Percentiles rank a stretch among this genome's conserved stretches.
phyloP scores from a whole-genome alignment of 2,329 filamentous ascomycete genomes.

The Cephalotrichum gorgonifer region DNA sequence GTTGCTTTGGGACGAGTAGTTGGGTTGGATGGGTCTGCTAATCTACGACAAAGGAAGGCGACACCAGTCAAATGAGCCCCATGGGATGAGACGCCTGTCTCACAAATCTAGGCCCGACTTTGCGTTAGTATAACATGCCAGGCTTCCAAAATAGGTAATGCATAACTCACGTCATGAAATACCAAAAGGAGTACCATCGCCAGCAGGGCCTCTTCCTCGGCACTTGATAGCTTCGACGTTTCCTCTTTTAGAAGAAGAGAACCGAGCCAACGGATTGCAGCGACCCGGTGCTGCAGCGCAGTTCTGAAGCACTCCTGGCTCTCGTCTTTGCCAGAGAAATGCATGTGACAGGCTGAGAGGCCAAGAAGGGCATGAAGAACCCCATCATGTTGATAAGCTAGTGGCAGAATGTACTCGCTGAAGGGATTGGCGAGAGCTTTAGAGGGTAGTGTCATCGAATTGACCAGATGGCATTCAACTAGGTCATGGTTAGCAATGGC shows the following conservation, averaged over 20 bases:
- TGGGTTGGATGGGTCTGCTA: constrained; percentile 9
- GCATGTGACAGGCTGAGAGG: constrained; percentile 15
- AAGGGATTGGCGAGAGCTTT: constrained; percentile 14
- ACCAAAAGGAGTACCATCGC: constrained; percentile 15
- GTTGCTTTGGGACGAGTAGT: constrained; percentile 10
- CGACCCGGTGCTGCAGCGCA: constrained; percentile 13
- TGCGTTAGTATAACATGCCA: no score
- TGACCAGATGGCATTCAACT: constrained; percentile 13
- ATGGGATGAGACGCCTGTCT: constrained; percentile 15
- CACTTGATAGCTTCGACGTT: not conserved
- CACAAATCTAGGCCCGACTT: constrained; percentile 12
- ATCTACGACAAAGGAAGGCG: constrained; percentile 15
- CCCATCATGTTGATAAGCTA: constrained; percentile 14
- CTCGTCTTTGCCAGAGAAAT: constrained; percentile 8
- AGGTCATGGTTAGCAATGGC: constrained; percentile 7
- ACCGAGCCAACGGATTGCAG: constrained; percentile 13
- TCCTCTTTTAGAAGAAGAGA: constrained; percentile 12
- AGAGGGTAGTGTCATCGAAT: constrained; percentile 11
- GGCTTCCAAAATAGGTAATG: no score
- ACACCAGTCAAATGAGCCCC: constrained; percentile 17
- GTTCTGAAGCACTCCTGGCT: constrained; percentile 7
- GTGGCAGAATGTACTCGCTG: constrained; percentile 11
- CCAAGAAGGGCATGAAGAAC: constrained; percentile 17
- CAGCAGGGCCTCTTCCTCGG: constrained; percentile 14
- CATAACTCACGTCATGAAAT: constrained; percentile 13